Evolutionary conservation across 2,329 filamentous ascomycete species (phyloP), one percentile per base, ranked within the genome.

Genomic region (Colletotrichum nymphaeae): DNA sequence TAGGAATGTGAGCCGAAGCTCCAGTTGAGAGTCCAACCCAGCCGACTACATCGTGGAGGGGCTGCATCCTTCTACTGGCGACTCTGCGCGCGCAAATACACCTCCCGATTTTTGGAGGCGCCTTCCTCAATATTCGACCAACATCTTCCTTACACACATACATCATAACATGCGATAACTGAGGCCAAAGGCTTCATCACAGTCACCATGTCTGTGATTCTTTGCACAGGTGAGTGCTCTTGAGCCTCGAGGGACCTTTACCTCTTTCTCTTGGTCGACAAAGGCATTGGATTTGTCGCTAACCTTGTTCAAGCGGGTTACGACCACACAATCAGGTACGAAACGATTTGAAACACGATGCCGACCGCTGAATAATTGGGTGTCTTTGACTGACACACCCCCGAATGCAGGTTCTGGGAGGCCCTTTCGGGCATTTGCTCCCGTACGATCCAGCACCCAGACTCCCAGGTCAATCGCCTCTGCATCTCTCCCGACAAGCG

Each of bases 401-500:
- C 42, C 19, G 42, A 28, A 42, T 60, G 26, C 81, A 97, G 95
- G 76, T 99, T 99, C 86, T 99, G 97, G 97, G 97, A 99, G 84
- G 97, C 97, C 1, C 90, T 99, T 69, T 98, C 95, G 12, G 97
- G 97, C 67, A 98, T 99, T 79, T 99, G 97, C 86, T 98, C 95
- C 55, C 94, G 97, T 76, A 99, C 97, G 26, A 98, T 99, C 78
- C 97, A 98, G 78, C 96, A 99, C 81, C 95, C 97, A 2, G 97
- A 99, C 84, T 98, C 96, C 11, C 97, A 99, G 84, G 97, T 99
- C 78, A 99, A 99, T 84, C 94, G 97, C 56, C 92, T 99, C 62
- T 98, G 96, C 84, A 99, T 99, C 80, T 98, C 97, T 14, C 97
- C 97, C 75, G 97, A 99, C 86, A 99, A 99, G 85, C 94, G 96